These are phyloP conservation scores for Curvularia sp. DNA, from an alignment of 2,329 filamentous ascomycete species.

Conservation along the genomic window DNA sequence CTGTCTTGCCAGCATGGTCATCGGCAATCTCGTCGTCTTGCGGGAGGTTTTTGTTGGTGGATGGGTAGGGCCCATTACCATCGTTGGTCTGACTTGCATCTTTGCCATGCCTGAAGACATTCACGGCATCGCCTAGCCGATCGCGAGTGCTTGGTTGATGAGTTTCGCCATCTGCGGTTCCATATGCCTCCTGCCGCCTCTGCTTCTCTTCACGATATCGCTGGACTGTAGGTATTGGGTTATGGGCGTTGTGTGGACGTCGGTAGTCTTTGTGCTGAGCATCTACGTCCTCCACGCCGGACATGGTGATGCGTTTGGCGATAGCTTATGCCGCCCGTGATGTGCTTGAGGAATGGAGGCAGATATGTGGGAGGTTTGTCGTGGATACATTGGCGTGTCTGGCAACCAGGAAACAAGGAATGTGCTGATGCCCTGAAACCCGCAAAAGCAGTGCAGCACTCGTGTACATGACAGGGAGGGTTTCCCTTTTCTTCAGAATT, in stretches of 20 bases:
- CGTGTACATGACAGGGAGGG: conserved; percentile 17
- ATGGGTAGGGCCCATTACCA: conserved; percentile 42
- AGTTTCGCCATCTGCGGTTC: conserved; percentile 25
- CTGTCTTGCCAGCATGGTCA: conserved; percentile 42
- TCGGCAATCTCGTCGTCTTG: conserved; percentile 39
- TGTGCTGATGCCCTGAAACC: conserved; percentile 13
- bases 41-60: conserved; percentile 48
- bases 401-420: conserved; percentile 23
- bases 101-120: conserved; percentile 41
- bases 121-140: conserved; percentile 47
- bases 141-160: conserved; percentile 45
- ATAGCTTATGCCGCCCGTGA: conserved; percentile 4
- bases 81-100: conserved; percentile 34
- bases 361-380: not conserved
- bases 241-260: conserved; percentile 53
- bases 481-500: conserved; percentile 27
- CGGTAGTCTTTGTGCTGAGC: conserved; percentile 47
- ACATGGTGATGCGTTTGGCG: conserved; percentile 36
- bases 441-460: conserved; percentile 13
- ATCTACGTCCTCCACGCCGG: conserved; percentile 54
- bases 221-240: conserved; percentile 57
- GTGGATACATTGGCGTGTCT: not conserved
- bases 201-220: conserved; percentile 57
- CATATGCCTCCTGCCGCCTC: conserved; percentile 48
- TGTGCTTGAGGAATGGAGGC: conserved; percentile 7